These are phyloP conservation scores for Paradendryphiella salina DNA, from an alignment of 2,329 filamentous ascomycete species.

Conservation along the genomic window DNA sequence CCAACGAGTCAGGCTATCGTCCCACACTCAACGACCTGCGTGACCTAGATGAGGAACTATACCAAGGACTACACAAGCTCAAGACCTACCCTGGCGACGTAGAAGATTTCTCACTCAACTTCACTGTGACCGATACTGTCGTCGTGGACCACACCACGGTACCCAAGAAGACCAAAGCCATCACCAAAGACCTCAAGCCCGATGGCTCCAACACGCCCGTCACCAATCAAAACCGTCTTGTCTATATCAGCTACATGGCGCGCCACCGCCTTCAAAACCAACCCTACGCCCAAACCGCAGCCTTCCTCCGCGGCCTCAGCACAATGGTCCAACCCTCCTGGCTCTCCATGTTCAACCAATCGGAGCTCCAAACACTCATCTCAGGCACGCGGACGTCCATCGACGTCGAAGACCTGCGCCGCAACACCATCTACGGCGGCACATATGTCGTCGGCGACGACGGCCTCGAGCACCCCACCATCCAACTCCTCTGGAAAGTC, in stretches of 20 bases:
- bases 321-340: slow-evolving; percentile 88
- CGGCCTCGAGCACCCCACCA: slow-evolving; percentile 78
- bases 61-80: slow-evolving; percentile 77
- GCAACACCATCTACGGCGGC: slow-evolving; percentile 84
- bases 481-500: slow-evolving; percentile 89
- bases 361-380: slow-evolving; percentile 89
- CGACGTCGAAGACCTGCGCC: slow-evolving; percentile 80
- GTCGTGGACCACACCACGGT: slow-evolving; percentile 40
- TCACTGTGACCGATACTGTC: slow-evolving; percentile 78
- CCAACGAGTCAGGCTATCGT: slow-evolving; percentile 73
- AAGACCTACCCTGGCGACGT: slow-evolving; percentile 87
- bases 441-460: slow-evolving; percentile 91
- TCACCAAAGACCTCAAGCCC: slow-evolving; percentile 75
- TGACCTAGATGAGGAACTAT: slow-evolving; percentile 87
- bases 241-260: slow-evolving; percentile 93
- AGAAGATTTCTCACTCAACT: slow-evolving; percentile 78
- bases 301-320: slow-evolving; percentile 83
- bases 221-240: slow-evolving; percentile 86
- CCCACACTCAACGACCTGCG: slow-evolving; percentile 93
- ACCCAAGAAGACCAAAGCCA: slow-evolving; percentile 57
- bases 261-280: slow-evolving; percentile 83
- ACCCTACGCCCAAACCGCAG: slow-evolving; percentile 76
- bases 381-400: slow-evolving; percentile 85
- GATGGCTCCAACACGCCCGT: slow-evolving; percentile 77
- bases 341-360: slow-evolving; percentile 98